A percentile compares a stretch with the other conserved stretches of the same genome.
Evolutionary conservation across 352 stramenopile species (phyloP).

Genomic region (Pythium aristosporum): DNA sequence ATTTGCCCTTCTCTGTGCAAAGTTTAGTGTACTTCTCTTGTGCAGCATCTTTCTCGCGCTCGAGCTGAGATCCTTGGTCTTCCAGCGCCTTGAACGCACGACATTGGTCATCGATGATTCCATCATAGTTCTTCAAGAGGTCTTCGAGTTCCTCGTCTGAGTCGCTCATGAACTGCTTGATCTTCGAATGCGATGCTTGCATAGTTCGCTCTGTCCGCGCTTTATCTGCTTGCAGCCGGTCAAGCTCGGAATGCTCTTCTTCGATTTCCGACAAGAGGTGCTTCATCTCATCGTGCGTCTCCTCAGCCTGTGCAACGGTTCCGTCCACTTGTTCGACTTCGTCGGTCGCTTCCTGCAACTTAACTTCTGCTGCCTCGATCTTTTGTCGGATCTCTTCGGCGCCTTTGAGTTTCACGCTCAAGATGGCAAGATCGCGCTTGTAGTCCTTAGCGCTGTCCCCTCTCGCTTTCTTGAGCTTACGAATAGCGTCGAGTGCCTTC

Average conservation of each 20-base stretch:
- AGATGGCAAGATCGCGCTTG: conserved; percentile 91
- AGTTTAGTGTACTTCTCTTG: conserved; percentile 42
- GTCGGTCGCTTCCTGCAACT: conserved; percentile 39
- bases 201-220: conserved; percentile 41
- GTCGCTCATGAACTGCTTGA: conserved; percentile 73
- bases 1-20: conserved; percentile 34
- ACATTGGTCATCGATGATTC: conserved; percentile 46
- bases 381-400: conserved; percentile 53
- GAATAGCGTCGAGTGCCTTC: conserved; percentile 97
- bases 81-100: conserved; percentile 34
- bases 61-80: conserved; percentile 31
- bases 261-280: conserved; percentile 45
- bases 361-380: conserved; percentile 45
- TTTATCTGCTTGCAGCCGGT: conserved; percentile 38
- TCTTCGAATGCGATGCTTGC: conserved; percentile 40
- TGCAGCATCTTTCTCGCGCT: conserved; percentile 30
- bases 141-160: conserved; percentile 55
- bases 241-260: conserved; percentile 32
- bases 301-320: conserved; percentile 42
- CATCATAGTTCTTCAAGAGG: conserved; percentile 58
- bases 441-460: conserved; percentile 87
- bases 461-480: conserved; percentile 92
- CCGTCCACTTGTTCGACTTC: conserved; percentile 36
- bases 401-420: conserved; percentile 84
- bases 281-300: conserved; percentile 59